Conservation (phyloP, 2,329 filamentous ascomycete species). For the Penicillium aurantiogriseum region DNA sequence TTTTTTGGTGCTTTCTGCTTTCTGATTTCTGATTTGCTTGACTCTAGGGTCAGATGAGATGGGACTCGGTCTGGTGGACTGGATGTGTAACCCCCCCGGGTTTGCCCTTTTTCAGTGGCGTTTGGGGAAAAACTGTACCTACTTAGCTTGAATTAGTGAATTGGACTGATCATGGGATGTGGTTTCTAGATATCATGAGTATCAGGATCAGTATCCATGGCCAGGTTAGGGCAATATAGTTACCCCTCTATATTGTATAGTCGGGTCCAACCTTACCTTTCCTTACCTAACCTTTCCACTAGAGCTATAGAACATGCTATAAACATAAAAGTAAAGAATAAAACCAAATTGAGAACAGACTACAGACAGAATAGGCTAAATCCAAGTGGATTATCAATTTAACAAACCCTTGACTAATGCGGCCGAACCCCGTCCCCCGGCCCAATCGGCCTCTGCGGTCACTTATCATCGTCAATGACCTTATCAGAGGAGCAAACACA, state of each 20-base stretch:
- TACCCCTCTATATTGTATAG: no score
- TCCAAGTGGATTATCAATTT: slow-evolving; percentile 6
- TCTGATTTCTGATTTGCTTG: slow-evolving; percentile 12
- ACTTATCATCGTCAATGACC: slow-evolving; percentile 18
- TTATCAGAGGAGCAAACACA: slow-evolving; percentile 13
- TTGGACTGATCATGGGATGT: not conserved
- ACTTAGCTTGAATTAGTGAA: slow-evolving; percentile 2
- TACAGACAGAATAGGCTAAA: not conserved
- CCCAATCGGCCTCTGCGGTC: slow-evolving; percentile 23
- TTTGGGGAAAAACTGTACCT: slow-evolving; percentile 4
- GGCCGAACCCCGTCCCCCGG: slow-evolving; percentile 8
- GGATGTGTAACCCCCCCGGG: slow-evolving; percentile 6
- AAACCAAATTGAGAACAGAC: not conserved
- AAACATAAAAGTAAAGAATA: not conserved
- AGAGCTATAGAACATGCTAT: not conserved
- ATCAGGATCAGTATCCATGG: not conserved
- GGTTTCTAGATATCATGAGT: not conserved
- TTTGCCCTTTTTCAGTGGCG: not conserved
- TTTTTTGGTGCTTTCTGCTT: slow-evolving; percentile 19
- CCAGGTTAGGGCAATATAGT: not conserved
- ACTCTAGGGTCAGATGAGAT: slow-evolving; percentile 1
- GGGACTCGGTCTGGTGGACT: slow-evolving; percentile 1
- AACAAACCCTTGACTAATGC: slow-evolving; percentile 25
- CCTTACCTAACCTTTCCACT: not conserved
- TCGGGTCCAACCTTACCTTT: not conserved